A percentile compares a stretch with the other conserved stretches of the same genome.
Evolutionary conservation across 148 eudicot genomes (phyloP).

Genomic region (Gaultheria prostrata): DNA sequence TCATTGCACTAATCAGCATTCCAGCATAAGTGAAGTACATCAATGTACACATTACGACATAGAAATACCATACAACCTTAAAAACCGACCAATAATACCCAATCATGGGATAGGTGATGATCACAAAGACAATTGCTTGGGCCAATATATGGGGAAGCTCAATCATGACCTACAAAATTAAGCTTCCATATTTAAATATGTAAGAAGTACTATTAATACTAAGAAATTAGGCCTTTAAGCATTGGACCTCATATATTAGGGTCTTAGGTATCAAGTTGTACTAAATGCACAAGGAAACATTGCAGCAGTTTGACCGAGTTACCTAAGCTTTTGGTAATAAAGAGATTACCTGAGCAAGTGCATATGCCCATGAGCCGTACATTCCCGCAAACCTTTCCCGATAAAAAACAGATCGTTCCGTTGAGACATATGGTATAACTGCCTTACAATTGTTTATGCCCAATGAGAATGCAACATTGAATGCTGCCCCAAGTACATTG

Average conservation of each 20-base stretch:
- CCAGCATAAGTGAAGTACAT: neutral
- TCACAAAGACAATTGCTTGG: neutral
- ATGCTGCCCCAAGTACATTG: neutral
- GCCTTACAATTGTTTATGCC: neutral
- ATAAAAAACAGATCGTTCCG: neutral
- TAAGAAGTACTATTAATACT: neutral
- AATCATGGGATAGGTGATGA: constrained; percentile 3
- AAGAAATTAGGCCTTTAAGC: neutral
- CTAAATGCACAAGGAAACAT: neutral
- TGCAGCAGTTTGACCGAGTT: neutral
- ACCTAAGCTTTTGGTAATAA: neutral
- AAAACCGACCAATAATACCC: neutral
- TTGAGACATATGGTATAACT: neutral
- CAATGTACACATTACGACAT: neutral
- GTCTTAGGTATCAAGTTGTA: neutral
- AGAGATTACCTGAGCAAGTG: constrained; percentile 7
- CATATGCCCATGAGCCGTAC: neutral
- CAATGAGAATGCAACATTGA: neutral
- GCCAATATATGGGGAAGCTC: neutral
- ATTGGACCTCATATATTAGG: neutral
- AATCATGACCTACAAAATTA: neutral
- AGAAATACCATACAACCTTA: neutral
- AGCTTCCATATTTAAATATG: neutral
- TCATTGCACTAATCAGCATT: neutral
- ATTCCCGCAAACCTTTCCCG: constrained; percentile 2